A percentile compares a stretch with the other conserved stretches of the same genome.
Evolutionary conservation across 2,329 filamentous ascomycete genomes (phyloP).

Genomic region (Aspergillus sp.): DNA sequence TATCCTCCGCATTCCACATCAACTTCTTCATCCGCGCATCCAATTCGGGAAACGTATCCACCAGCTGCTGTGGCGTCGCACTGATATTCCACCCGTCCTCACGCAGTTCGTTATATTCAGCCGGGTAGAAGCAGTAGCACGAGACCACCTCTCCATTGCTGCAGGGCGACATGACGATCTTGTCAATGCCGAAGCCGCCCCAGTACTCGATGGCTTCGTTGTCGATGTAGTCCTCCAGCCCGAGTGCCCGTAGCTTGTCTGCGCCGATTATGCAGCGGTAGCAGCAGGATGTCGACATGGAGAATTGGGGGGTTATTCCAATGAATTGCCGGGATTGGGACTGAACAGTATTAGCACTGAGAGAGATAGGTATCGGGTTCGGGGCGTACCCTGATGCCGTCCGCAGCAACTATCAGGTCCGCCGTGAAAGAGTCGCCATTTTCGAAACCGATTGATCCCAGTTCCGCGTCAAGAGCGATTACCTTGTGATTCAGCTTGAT

Average conservation of each 20-base stretch:
- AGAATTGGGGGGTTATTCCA: constrained; percentile 33
- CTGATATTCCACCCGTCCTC: constrained; percentile 27
- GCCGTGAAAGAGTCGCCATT: constrained; percentile 18
- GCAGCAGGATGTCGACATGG: constrained; percentile 40
- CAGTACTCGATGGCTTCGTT: constrained; percentile 31
- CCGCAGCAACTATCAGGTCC: constrained; percentile 26
- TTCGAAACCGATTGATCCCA: constrained; percentile 21
- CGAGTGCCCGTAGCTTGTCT: constrained; percentile 23
- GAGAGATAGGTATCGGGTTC: too few species aligned
- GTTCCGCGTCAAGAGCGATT: constrained; percentile 17
- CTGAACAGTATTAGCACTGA: not conserved
- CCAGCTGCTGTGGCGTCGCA: constrained; percentile 22
- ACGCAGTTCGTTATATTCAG: constrained; percentile 20
- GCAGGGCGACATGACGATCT: constrained; percentile 44
- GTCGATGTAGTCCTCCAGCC: constrained; percentile 34
- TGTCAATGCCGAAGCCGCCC: constrained; percentile 41
- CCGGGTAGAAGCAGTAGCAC: constrained; percentile 43
- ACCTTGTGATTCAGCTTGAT: constrained; percentile 25
- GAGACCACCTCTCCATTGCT: constrained; percentile 37
- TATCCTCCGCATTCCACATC: constrained; percentile 25
- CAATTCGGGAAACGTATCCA: constrained; percentile 23
- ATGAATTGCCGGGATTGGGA: not conserved
- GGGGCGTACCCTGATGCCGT: constrained; percentile 18
- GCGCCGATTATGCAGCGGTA: constrained; percentile 28
- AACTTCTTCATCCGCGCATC: constrained; percentile 23